phyloP scores from a whole-genome alignment of 2,329 filamentous ascomycete genomes.

The Diplodia intermedia region DNA sequence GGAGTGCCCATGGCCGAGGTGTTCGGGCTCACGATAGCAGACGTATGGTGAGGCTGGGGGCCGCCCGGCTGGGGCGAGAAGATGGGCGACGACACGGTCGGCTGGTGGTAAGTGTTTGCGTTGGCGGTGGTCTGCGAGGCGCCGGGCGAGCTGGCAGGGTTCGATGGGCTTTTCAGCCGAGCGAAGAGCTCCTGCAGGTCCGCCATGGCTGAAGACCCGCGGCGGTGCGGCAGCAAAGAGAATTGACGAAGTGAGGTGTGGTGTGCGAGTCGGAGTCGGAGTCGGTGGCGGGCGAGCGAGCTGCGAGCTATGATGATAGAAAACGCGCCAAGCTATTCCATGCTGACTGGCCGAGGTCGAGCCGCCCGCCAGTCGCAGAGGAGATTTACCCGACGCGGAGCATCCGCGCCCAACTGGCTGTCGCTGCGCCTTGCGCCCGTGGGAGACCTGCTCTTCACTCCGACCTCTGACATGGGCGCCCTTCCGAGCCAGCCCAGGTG shows the following conservation, averaged over 20 bases:
- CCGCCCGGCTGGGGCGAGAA: slow-evolving; percentile 62
- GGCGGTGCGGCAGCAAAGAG: slow-evolving; percentile 26
- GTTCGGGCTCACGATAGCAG: slow-evolving; percentile 66
- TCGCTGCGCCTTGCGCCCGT: too few species aligned
- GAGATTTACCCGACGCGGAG: not conserved
- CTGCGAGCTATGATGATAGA: slow-evolving; percentile 31
- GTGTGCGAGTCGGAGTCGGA: slow-evolving; percentile 23
- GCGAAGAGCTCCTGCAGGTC: slow-evolving; percentile 55
- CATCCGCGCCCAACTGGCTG: not conserved
- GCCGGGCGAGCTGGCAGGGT: slow-evolving; percentile 35
- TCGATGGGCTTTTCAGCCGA: slow-evolving; percentile 47
- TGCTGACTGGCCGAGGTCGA: not conserved
- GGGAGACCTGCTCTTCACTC: not conserved
- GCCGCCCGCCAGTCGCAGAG: not conserved
- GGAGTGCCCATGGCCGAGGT: slow-evolving; percentile 54
- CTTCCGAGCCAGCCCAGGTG: not conserved
- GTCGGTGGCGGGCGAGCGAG: slow-evolving; percentile 23
- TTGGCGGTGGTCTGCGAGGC: slow-evolving; percentile 28
- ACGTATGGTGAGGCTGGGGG: slow-evolving; percentile 63
- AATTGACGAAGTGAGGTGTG: slow-evolving; percentile 24
- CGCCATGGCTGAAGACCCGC: slow-evolving; percentile 43
- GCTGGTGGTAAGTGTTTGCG: slow-evolving; percentile 56
- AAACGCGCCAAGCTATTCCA: slow-evolving; percentile 8
- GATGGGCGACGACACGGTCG: slow-evolving; percentile 64
- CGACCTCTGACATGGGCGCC: not conserved